phyloP scores from a whole-genome alignment of 305 asterid genomes.

The Solanum hybrid region DNA sequence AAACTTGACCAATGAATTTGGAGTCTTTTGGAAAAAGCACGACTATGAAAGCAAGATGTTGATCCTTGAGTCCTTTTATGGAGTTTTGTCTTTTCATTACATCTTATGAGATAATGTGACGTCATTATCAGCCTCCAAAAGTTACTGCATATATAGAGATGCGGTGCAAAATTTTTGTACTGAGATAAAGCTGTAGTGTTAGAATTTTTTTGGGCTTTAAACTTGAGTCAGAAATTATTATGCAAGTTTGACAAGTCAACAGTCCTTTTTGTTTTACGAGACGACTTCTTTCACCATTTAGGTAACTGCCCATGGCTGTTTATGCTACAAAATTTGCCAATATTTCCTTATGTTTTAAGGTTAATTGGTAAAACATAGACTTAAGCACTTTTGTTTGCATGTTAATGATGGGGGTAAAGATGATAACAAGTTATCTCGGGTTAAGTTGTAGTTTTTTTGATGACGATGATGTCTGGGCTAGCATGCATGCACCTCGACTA shows the following conservation, averaged over 20 bases:
- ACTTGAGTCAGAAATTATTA: background rate
- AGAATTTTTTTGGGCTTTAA: background rate
- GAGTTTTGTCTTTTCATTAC: background rate
- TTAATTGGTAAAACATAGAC: background rate
- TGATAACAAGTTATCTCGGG: background rate
- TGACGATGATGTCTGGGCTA: background rate
- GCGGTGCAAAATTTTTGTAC: background rate
- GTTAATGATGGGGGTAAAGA: background rate
- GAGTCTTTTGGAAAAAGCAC: background rate
- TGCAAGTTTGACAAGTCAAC: background rate
- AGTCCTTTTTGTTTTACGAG: background rate
- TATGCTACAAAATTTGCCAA: background rate
- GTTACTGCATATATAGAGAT: background rate
- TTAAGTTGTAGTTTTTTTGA: background rate
- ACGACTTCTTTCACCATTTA: background rate
- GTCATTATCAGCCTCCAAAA: background rate
- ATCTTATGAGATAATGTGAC: background rate
- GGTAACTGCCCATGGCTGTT: background rate
- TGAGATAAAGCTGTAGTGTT: background rate
- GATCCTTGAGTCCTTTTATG: background rate
- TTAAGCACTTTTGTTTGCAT: background rate
- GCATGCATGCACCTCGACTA: background rate
- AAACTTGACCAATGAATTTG: background rate
- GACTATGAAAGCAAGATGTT: background rate
- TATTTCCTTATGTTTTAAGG: background rate